A percentile compares a stretch with the other conserved stretches of the same genome.
phyloP scores from a whole-genome alignment of 805 yeast species.

The Kodamaea hsintzibuensis region DNA sequence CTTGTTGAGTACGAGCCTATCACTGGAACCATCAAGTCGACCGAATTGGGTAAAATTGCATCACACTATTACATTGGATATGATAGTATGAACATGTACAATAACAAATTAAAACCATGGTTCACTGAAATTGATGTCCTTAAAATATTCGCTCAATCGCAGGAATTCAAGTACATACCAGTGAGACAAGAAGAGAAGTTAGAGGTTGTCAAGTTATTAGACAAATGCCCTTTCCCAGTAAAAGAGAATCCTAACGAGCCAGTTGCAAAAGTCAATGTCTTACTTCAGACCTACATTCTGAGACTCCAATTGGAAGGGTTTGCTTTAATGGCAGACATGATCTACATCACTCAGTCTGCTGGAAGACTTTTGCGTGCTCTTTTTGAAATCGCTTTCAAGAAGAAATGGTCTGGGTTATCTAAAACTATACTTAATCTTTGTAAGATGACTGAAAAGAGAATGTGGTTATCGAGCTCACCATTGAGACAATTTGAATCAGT shows the following conservation, averaged over 20 bases:
- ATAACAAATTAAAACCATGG: conserved; percentile 61
- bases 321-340: conserved; percentile 91
- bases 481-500: conserved; percentile 76
- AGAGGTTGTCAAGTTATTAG: conserved; percentile 69
- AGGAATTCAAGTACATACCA: conserved; percentile 82
- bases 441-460: conserved; percentile 74
- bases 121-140: conserved; percentile 72
- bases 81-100: conserved; percentile 69
- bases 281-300: conserved; percentile 87
- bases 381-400: conserved; percentile 69
- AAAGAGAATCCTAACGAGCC: conserved; percentile 71
- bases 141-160: conserved; percentile 74
- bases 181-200: conserved; percentile 82
- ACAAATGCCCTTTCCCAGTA: conserved; percentile 83
- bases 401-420: conserved; percentile 70
- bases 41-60: conserved; percentile 80
- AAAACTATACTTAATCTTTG: conserved; percentile 61
- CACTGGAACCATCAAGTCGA: conserved; percentile 41
- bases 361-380: conserved; percentile 86
- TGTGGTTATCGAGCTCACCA: conserved; percentile 87
- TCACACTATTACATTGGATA: conserved; percentile 83
- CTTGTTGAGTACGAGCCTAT: conserved; percentile 57
- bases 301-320: conserved; percentile 76
- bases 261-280: conserved; percentile 71
- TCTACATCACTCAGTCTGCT: conserved; percentile 89